phyloP scores from a whole-genome alignment of 495 filamentous ascomycete genomes.

The Penicillium lividum region DNA sequence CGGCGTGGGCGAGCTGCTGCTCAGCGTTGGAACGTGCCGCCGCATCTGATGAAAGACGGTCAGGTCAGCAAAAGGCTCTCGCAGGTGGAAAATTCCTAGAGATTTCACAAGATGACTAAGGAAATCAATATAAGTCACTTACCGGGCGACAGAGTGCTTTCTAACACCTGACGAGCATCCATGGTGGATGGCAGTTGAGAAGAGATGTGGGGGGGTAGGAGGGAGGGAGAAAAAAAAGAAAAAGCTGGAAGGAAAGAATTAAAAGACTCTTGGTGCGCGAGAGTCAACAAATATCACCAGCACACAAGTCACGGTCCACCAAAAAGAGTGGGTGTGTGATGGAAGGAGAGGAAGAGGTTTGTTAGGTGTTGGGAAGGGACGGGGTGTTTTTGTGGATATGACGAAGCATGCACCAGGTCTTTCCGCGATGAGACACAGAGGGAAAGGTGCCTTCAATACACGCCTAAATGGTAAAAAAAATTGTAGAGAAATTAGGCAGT shows the following conservation, averaged over 20 bases:
- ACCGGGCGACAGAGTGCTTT: slow-evolving; percentile 90
- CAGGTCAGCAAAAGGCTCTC: slow-evolving; percentile 26
- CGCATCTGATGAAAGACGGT: slow-evolving; percentile 64
- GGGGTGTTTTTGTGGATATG: slow-evolving; percentile 46
- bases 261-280: slow-evolving; percentile 13
- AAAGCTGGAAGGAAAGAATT: slow-evolving; percentile 23
- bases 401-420: slow-evolving; percentile 43
- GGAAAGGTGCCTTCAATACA: slow-evolving; percentile 34
- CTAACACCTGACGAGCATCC: slow-evolving; percentile 83
- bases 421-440: slow-evolving; percentile 31
- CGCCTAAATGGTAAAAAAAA: slow-evolving; percentile 16
- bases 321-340: slow-evolving; percentile 20
- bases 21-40: slow-evolving; percentile 85
- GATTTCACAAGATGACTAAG: slow-evolving; percentile 1
- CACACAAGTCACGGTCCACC: slow-evolving; percentile 19
- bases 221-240: slow-evolving; percentile 28
- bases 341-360: slow-evolving; percentile 22
- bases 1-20: slow-evolving; percentile 88
- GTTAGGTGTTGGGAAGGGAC: slow-evolving; percentile 30
- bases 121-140: slow-evolving; percentile 31
- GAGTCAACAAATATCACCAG: slow-evolving; percentile 14
- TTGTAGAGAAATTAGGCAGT: slow-evolving; percentile 8
- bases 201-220: slow-evolving; percentile 30
- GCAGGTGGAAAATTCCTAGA: background rate
- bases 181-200: slow-evolving; percentile 54